These are phyloP conservation scores for Hyparrhenia diplandra DNA, from an alignment of 176 grass and related monocot species.

Conservation along the genomic window DNA sequence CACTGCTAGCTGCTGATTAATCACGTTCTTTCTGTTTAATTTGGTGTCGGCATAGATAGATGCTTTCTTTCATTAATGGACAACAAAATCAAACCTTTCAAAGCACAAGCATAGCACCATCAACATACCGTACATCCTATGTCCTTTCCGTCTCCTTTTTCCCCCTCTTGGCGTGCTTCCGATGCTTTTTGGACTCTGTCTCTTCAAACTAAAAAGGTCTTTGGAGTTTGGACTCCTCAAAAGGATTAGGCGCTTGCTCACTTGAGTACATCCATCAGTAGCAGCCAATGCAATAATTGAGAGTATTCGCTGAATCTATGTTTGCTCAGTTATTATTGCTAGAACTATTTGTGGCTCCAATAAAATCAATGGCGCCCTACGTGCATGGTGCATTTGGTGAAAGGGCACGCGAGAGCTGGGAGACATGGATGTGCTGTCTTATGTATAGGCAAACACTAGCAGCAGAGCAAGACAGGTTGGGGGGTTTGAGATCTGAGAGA, in stretches of 20 bases:
- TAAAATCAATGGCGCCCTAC: neutral
- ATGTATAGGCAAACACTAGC: too few relatives aligned
- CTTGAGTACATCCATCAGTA: too few relatives aligned
- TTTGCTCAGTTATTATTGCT: neutral
- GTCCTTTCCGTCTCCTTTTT: neutral
- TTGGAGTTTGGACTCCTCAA: too few relatives aligned
- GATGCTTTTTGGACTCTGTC: conserved; percentile 2
- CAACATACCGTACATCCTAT: too few relatives aligned
- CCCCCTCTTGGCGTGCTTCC: conserved; percentile 11
- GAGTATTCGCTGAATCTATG: neutral
- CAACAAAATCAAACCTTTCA: neutral
- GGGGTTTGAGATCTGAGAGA: neutral
- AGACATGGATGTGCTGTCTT: too few relatives aligned
- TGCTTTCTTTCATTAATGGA: neutral
- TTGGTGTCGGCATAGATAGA: neutral
- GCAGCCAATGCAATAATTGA: too few relatives aligned
- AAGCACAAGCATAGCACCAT: neutral
- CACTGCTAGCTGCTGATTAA: neutral
- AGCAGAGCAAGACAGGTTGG: neutral
- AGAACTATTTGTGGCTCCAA: neutral
- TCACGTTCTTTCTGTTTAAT: neutral
- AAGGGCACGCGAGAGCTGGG: too few relatives aligned
- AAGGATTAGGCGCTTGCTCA: too few relatives aligned
- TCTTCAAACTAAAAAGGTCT: neutral
- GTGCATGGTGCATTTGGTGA: too few relatives aligned